Evolutionary conservation across 2,329 filamentous ascomycete species (phyloP).

Genomic region (Allantophomopsis cytisporea): DNA sequence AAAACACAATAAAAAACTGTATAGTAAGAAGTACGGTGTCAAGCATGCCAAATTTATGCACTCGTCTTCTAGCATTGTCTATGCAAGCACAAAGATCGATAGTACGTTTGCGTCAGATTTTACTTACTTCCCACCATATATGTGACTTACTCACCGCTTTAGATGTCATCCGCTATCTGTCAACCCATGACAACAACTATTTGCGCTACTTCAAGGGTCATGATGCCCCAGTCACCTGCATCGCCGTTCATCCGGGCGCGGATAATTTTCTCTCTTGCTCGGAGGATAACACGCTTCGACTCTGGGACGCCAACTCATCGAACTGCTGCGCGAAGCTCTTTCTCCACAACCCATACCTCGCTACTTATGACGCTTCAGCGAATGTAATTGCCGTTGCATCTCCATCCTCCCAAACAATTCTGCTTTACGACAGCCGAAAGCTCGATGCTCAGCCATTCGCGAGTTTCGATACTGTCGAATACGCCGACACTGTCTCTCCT

Average conservation of each 20-base stretch:
- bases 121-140: conserved; percentile 1
- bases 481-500: conserved; percentile 26
- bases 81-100: conserved; percentile 91
- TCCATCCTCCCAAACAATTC: conserved; percentile 61
- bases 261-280: conserved; percentile 91
- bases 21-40: conserved; percentile 94
- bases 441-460: conserved; percentile 86
- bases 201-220: conserved; percentile 95
- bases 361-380: conserved; percentile 85
- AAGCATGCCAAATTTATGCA: conserved; percentile 93
- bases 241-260: conserved; percentile 71
- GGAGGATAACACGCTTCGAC: conserved; percentile 76
- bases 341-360: conserved; percentile 67
- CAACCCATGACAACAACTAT: conserved; percentile 90
- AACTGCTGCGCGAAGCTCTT: conserved; percentile 70
- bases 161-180: conserved; percentile 79
- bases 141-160: conserved; percentile 1
- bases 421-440: conserved; percentile 88
- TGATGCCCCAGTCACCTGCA: conserved; percentile 67
- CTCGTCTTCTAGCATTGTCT: conserved; percentile 79
- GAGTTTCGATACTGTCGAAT: conserved; percentile 65
- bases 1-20: conserved; percentile 73
- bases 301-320: conserved; percentile 73
- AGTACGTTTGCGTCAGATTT: conserved; percentile 29
- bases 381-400: conserved; percentile 84